Conservation (phyloP, 306 rosid species). For the Acacia acuminata region DNA sequence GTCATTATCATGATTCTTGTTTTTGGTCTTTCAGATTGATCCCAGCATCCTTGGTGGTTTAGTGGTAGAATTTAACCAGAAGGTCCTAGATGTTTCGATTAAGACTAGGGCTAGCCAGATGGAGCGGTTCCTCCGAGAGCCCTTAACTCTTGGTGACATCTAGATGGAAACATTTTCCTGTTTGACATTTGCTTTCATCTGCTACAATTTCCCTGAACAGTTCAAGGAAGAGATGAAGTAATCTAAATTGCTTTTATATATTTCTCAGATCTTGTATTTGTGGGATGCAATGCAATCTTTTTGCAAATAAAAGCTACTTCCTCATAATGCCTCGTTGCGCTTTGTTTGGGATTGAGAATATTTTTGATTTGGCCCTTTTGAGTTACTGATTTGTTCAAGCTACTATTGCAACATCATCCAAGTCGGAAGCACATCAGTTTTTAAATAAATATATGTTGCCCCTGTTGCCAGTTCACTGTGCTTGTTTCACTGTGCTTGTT, state of each 20-base stretch:
- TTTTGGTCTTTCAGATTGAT: constrained; percentile 52
- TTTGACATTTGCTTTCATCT: constrained; percentile 27
- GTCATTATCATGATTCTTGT: background rate
- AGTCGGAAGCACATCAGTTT: background rate
- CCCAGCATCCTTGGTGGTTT: constrained; percentile 87
- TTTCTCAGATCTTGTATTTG: constrained; percentile 12
- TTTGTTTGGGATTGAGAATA: constrained; percentile 13
- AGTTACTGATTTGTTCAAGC: constrained; percentile 7
- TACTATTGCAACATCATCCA: background rate
- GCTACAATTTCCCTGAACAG: constrained; percentile 15
- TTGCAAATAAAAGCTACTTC: constrained; percentile 67
- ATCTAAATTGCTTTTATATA: constrained; percentile 33
- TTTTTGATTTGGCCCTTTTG: constrained; percentile 17
- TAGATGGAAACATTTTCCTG: constrained; percentile 38
- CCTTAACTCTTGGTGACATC: constrained; percentile 46
- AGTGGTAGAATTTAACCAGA: constrained; percentile 17
- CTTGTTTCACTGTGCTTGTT: too few species aligned
- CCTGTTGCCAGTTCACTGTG: too few species aligned
- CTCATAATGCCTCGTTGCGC: constrained; percentile 16
- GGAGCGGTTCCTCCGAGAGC: constrained; percentile 77
- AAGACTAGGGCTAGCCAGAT: constrained; percentile 41
- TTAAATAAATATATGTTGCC: too few species aligned
- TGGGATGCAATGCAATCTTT: constrained; percentile 50
- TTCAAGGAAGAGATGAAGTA: constrained; percentile 19
- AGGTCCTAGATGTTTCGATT: constrained; percentile 92